A percentile compares a stretch with the other conserved stretches of the same genome.
These are phyloP conservation scores for Plasmopara viticola DNA, from an alignment of 352 stramenopile species.

Conservation along the genomic window DNA sequence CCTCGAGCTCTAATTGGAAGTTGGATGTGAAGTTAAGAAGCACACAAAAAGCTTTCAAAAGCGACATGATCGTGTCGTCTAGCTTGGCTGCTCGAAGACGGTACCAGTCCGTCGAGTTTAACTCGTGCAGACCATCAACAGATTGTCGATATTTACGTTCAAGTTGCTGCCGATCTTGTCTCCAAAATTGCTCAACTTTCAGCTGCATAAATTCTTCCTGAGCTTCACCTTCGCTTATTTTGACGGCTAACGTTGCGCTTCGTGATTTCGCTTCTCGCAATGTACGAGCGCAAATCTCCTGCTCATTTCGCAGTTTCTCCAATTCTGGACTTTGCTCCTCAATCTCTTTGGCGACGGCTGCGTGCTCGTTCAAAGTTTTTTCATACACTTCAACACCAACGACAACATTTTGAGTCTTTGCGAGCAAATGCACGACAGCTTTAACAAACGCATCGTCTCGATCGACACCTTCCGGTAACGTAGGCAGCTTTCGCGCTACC, in stretches of 20 bases:
- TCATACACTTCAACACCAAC: constrained; percentile 59
- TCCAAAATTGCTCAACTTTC: constrained; percentile 78
- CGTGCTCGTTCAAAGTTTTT: constrained; percentile 40
- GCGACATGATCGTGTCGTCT: constrained; percentile 47
- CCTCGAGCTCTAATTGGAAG: constrained; percentile 38
- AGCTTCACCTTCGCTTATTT: constrained; percentile 36
- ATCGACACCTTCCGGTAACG: constrained; percentile 65
- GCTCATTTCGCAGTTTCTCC: constrained; percentile 44
- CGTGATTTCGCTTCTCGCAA: constrained; percentile 29
- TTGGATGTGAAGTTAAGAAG: constrained; percentile 75
- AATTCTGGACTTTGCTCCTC: constrained; percentile 21
- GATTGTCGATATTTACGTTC: constrained; percentile 62
- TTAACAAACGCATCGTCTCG: constrained; percentile 60
- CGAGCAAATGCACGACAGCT: constrained; percentile 58
- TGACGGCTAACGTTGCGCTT: constrained; percentile 24
- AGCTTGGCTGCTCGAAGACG: constrained; percentile 53
- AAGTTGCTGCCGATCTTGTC: constrained; percentile 42
- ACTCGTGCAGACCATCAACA: constrained; percentile 39
- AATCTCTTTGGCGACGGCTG: constrained; percentile 21
- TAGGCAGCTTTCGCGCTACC: constrained; percentile 65
- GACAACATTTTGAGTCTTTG: constrained; percentile 72
- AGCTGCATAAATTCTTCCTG: constrained; percentile 71
- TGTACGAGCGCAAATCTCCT: constrained; percentile 41
- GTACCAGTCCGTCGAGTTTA: constrained; percentile 72
- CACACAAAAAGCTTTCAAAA: constrained; percentile 61